Base-by-base conservation (phyloP, 768 basidiomycete species). In the Hypholoma sublateritium region DNA sequence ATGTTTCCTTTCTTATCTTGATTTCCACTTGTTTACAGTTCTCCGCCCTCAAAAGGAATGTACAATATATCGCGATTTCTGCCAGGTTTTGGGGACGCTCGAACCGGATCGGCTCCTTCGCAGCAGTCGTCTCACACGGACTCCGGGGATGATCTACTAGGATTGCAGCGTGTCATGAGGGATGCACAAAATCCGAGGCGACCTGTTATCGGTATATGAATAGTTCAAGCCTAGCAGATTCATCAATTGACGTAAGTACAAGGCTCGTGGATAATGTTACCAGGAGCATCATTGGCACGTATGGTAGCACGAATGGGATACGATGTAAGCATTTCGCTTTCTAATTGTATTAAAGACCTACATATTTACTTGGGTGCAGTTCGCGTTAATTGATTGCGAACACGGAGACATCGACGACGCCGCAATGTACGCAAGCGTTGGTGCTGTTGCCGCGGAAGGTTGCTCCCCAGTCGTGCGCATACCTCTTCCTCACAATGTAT, bases 261-360 rank as follows among this genome's bases (percentile, higher is more conserved):
- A 63, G 64, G 64, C 7, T 65, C 62, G 22, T 65, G 62, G 62
- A 62, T 63, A 54, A 65, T 65, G 64, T 56, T 65, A 41, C 62
- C 59, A 34, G 62, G 62, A 24, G 59, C 58, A 16, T 56, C 60
- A 11, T 37, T 65, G 24, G 64, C 60, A 9, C 56, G 62, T n/a
- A 59, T 59, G 58, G 46, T 61, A 17, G 62, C 64, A 8, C 62
- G 62, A 28, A 56, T 65, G 51, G 62, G 62, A 42, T 65, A 62
- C 50, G 62, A 65, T 55, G 64, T 65, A 43, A 54, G 58, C 46
- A 17, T 28, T 28, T 6, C 16, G 17, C 24, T 4, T 45, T 14
- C 7, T 5, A 5, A 12, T 19, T 9, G 28, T 32, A 32, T 14
- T 7, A 4, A 11, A 12, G 12, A 16, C 37, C 5, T 4, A 9